Evolutionary conservation across 805 yeast species (phyloP), one percentile per base, ranked within the genome.

Genomic region (Wickerhamiella galacta): DNA sequence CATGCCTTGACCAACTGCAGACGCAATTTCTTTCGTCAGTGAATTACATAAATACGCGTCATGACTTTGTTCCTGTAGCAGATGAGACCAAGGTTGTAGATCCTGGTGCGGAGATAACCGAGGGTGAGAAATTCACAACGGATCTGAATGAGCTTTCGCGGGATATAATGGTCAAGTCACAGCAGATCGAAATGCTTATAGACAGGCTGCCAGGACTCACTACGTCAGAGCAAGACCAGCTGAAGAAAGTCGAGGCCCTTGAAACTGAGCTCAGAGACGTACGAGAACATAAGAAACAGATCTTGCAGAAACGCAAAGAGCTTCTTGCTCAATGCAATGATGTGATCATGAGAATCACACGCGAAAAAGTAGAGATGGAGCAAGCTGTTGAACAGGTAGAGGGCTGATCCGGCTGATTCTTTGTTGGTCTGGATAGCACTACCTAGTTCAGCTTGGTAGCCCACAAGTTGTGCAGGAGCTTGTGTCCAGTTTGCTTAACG

Each of bases 191-290:
- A 25, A 73, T 79, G 46, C 67, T 87, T 18, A 83, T 87, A 25
- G 92, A 80, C 48, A 72, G 93, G 2, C 59, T 87, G 27, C 98
- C 98, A 0, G 96, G 95, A 9, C 80, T 82, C 2, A 95, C 92
- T 6, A 85, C 77, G 1, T 70, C 85, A 2, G 77, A 79, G 16
- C 68, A 64, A 28, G 75, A 70, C 34, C 96, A 85, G 53, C 51
- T 83, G 50, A 55, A 58, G 18, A 64, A 66, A 38, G 78, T 87
- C 12, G 67, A 65, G 32, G 61, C 59, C 10, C 57, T 90, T 30
- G 76, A 79, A 31, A 50, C 52, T 28, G 80, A 79, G 42, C 56
- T 85, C 34, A 61, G 64, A 9, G 57, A 60, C 9, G 70, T 73
- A 2, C 90, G 83, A 44, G 48, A 53, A 16, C 65, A 68, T 35